These are phyloP conservation scores for Phylloboletellus chloephorus DNA, from an alignment of 1,284 basidiomycete species.

Conservation along the genomic window DNA sequence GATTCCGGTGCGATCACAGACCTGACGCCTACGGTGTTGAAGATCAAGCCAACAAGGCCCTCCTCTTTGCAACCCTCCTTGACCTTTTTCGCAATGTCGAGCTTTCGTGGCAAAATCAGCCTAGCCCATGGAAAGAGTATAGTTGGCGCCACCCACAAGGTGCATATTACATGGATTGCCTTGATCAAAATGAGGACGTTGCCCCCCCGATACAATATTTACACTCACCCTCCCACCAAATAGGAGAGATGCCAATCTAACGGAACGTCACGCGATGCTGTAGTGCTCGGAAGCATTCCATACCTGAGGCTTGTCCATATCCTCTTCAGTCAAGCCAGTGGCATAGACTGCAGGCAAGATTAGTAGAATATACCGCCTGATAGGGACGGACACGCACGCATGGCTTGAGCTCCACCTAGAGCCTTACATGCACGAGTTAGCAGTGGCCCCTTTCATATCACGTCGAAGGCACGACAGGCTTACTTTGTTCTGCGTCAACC, in stretches of 20 bases:
- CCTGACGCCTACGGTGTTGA: constrained; percentile 81
- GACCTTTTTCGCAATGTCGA: constrained; percentile 69
- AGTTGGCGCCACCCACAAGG: constrained; percentile 42
- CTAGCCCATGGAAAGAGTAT: background rate
- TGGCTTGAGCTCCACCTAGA: constrained; percentile 73
- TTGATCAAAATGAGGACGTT: constrained; percentile 24
- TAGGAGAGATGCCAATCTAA: constrained; percentile 76
- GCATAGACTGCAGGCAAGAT: constrained; percentile 57
- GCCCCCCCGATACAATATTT: background rate
- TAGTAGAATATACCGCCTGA: constrained; percentile 5
- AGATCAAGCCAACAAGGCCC: constrained; percentile 69
- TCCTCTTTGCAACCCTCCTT: constrained; percentile 75
- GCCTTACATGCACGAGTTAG: constrained; percentile 37
- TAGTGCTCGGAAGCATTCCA: constrained; percentile 5
- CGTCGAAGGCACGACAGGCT: background rate
- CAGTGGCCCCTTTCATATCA: background rate
- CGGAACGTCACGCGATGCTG: constrained; percentile 5
- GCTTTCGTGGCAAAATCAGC: constrained; percentile 37
- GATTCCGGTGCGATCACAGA: constrained; percentile 23
- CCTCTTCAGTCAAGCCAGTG: constrained; percentile 68
- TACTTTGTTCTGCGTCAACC: constrained; percentile 69
- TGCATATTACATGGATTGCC: constrained; percentile 82
- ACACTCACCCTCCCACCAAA: constrained; percentile 80
- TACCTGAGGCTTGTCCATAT: constrained; percentile 80
- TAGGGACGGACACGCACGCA: constrained; percentile 52